Conservation (phyloP, 495 filamentous ascomycete genomes). For the Chlorociboria aeruginascens region DNA sequence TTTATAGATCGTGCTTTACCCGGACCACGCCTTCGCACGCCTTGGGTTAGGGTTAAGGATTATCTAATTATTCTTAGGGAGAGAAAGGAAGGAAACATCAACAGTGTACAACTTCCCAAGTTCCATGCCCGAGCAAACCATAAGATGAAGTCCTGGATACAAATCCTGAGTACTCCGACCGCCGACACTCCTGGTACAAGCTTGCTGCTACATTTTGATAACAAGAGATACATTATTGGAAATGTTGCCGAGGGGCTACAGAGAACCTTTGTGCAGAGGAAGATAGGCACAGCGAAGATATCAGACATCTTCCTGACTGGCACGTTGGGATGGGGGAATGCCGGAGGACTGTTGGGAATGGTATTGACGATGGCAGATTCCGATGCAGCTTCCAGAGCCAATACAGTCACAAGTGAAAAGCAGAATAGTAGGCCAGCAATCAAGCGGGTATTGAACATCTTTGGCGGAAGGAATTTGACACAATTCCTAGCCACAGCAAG, state of each 20-base stretch:
- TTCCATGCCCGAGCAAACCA: not conserved
- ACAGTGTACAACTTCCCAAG: not conserved
- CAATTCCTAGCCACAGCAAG: constrained; percentile 74
- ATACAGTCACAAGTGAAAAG: not conserved
- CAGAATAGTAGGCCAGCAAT: constrained; percentile 20
- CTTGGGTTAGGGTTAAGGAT: not conserved
- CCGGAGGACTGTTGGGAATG: constrained; percentile 74
- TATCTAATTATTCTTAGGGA: not conserved
- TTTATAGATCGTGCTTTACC: not conserved
- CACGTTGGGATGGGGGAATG: constrained; percentile 55
- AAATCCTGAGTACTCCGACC: constrained; percentile 74
- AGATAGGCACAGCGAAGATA: constrained; percentile 44
- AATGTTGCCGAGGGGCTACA: constrained; percentile 76
- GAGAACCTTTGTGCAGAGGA: constrained; percentile 57
- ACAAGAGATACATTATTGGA: constrained; percentile 79
- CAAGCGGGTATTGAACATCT: constrained; percentile 44
- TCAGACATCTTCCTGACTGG: constrained; percentile 75
- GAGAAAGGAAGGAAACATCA: not conserved
- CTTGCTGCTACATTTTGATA: constrained; percentile 63
- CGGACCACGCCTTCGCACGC: not conserved
- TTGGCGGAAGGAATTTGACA: constrained; percentile 64
- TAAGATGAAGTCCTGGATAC: constrained; percentile 57
- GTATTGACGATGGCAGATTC: constrained; percentile 71
- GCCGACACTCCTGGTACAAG: constrained; percentile 77
- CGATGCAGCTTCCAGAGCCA: constrained; percentile 19